Conservation (phyloP, 139 green algal species). For the Chlorella sorokiniana region DNA sequence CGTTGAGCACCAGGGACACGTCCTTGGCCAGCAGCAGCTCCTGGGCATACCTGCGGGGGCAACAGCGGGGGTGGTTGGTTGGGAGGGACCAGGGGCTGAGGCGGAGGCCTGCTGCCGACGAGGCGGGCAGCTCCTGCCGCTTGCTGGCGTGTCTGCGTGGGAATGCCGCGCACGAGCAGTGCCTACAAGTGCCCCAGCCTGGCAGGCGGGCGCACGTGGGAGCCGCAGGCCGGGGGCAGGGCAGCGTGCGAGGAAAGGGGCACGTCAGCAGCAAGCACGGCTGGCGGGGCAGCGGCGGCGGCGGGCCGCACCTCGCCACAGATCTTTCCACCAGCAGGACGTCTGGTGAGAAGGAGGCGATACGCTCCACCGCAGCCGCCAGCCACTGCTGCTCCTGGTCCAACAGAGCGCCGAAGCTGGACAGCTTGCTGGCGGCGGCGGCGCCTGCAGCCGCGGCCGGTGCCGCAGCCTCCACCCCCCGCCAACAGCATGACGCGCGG, state of each 20-base stretch:
- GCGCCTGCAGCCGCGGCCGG: not conserved
- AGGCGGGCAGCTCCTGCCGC: no score
- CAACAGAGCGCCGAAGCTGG: conserved; percentile 70
- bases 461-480: conserved; percentile 55
- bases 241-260: not conserved
- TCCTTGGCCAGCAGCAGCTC: conserved; percentile 67
- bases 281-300: not conserved
- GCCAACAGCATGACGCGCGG: conserved; percentile 65
- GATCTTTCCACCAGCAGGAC: conserved; percentile 81
- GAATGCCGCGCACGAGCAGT: no score
- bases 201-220: not conserved
- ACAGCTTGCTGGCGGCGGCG: conserved; percentile 51
- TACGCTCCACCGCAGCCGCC: conserved; percentile 65
- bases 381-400: conserved; percentile 45
- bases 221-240: not conserved
- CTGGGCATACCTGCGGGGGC: conserved; percentile 55
- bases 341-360: conserved; percentile 62
- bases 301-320: conserved; percentile 44
- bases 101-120: no score
- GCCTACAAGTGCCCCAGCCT: no score
- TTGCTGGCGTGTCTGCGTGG: no score
- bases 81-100: not conserved
- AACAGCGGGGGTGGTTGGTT: not conserved
- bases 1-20: conserved; percentile 70
- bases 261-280: not conserved